A percentile compares a stretch with the other conserved stretches of the same genome.
These are phyloP conservation scores for Candida takata DNA, from an alignment of 805 yeast genomes.

Conservation along the genomic window DNA sequence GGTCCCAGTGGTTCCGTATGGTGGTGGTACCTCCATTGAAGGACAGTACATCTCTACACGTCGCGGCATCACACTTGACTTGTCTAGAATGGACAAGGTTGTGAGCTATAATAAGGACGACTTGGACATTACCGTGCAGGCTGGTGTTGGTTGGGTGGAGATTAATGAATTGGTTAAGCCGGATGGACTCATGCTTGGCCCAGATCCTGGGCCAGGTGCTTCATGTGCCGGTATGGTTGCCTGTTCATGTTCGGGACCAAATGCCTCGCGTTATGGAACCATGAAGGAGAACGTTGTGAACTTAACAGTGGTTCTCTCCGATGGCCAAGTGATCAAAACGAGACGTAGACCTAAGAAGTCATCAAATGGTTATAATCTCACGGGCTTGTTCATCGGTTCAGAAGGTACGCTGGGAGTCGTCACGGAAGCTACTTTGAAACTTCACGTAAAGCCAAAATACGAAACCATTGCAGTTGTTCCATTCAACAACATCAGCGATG, in stretches of 20 bases:
- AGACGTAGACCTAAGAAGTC: slow-evolving; percentile 67
- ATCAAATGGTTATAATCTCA: slow-evolving; percentile 72
- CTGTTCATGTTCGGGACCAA: slow-evolving; percentile 74
- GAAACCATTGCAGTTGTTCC: slow-evolving; percentile 66
- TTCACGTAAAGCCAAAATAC: slow-evolving; percentile 53
- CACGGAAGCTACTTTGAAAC: slow-evolving; percentile 67
- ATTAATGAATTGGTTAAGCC: slow-evolving; percentile 44
- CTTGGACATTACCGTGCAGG: slow-evolving; percentile 64
- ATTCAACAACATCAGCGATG: slow-evolving; percentile 61
- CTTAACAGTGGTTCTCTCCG: slow-evolving; percentile 69
- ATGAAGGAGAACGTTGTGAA: slow-evolving; percentile 66
- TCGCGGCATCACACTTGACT: slow-evolving; percentile 49
- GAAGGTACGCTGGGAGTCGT: slow-evolving; percentile 78
- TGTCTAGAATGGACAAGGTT: slow-evolving; percentile 54
- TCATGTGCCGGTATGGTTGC: slow-evolving; percentile 72
- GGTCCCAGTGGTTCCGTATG: slow-evolving; percentile 56
- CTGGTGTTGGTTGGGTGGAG: slow-evolving; percentile 76
- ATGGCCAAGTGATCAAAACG: slow-evolving; percentile 71
- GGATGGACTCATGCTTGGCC: slow-evolving; percentile 56
- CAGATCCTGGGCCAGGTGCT: slow-evolving; percentile 78
- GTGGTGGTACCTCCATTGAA: slow-evolving; percentile 62
- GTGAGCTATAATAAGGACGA: slow-evolving; percentile 52
- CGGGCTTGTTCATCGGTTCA: slow-evolving; percentile 66
- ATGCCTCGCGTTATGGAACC: slow-evolving; percentile 72
- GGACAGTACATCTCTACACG: slow-evolving; percentile 61